phyloP scores from a whole-genome alignment of 805 yeast species.

The Ogataea pilisensis region DNA sequence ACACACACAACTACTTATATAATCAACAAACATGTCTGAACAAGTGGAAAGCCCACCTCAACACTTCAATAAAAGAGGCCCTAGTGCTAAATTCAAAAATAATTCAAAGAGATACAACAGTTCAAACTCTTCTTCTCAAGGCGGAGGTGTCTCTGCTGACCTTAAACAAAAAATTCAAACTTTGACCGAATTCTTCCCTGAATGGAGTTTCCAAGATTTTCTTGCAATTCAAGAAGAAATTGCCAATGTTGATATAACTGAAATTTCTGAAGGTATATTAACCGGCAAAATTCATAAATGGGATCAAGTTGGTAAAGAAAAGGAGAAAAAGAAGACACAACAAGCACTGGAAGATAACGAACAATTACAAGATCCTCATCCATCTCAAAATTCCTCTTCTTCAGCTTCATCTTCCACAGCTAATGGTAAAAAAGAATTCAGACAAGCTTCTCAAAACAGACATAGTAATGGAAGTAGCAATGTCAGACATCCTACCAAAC shows the following conservation, averaged over 20 bases:
- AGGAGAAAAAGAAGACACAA: constrained; percentile 43
- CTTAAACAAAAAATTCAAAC: constrained; percentile 43
- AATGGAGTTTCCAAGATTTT: constrained; percentile 88
- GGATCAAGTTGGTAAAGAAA: constrained; percentile 85
- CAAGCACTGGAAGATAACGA: constrained; percentile 14
- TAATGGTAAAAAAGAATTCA: constrained; percentile 4
- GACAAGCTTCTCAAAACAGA: constrained; percentile 4
- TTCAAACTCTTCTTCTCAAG: constrained; percentile 22
- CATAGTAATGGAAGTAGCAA: not conserved
- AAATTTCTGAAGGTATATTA: constrained; percentile 81
- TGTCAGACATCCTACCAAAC: constrained; percentile 3
- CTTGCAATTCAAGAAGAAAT: constrained; percentile 70
- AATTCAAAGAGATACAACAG: constrained; percentile 41
- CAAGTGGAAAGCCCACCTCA: constrained; percentile 22
- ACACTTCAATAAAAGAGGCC: constrained; percentile 17
- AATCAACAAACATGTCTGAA: constrained; percentile 29
- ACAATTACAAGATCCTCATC: constrained; percentile 14
- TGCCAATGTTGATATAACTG: constrained; percentile 59
- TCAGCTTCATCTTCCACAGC: constrained; percentile 9
- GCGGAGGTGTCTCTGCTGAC: constrained; percentile 16
- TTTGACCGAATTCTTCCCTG: constrained; percentile 85
- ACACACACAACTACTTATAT: constrained; percentile 9
- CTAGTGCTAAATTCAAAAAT: constrained; percentile 36
- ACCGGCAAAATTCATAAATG: constrained; percentile 88
- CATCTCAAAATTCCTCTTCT: constrained; percentile 1